Conservation (phyloP, 2,329 filamentous ascomycete genomes). For the Cordyceps javanica region DNA sequence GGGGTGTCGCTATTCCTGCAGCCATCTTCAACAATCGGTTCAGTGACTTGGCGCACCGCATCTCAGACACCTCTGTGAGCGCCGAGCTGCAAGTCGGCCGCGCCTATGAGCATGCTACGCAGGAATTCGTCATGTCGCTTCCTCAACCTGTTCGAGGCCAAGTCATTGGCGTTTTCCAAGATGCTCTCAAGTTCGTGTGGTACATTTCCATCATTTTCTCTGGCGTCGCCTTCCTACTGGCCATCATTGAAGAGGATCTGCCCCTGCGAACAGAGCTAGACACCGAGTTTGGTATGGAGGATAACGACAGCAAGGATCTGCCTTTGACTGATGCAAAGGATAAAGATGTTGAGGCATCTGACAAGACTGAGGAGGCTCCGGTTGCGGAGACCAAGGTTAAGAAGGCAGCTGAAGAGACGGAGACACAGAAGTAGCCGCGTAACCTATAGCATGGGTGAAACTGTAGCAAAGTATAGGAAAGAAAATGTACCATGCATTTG, state of each 20-base stretch:
- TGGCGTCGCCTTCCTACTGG: constrained; percentile 18
- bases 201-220: constrained; percentile 19
- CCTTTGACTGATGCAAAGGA: too few relatives aligned
- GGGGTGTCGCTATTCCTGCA: constrained; percentile 39
- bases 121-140: constrained; percentile 20
- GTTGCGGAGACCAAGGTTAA: too few relatives aligned
- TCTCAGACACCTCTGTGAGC: constrained; percentile 2
- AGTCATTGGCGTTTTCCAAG: constrained; percentile 21
- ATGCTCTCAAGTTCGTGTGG: constrained; percentile 21
- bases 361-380: too few relatives aligned
- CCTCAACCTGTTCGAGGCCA: constrained; percentile 15
- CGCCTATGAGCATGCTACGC: constrained; percentile 24
- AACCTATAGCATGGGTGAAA: too few relatives aligned
- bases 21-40: constrained; percentile 31
- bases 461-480: too few relatives aligned
- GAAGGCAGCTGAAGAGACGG: too few relatives aligned
- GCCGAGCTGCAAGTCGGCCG: constrained; percentile 19
- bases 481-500: too few relatives aligned
- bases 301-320: not conserved
- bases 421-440: too few relatives aligned
- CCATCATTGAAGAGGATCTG: constrained; percentile 22
- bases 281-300: constrained; percentile 20
- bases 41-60: constrained; percentile 1
- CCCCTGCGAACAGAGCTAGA: constrained; percentile 22
- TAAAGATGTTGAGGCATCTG: too few relatives aligned